Evolutionary conservation across 495 filamentous ascomycete species (phyloP), one percentile per base, ranked within the genome.

Genomic region (Lindgomyces ingoldianus): DNA sequence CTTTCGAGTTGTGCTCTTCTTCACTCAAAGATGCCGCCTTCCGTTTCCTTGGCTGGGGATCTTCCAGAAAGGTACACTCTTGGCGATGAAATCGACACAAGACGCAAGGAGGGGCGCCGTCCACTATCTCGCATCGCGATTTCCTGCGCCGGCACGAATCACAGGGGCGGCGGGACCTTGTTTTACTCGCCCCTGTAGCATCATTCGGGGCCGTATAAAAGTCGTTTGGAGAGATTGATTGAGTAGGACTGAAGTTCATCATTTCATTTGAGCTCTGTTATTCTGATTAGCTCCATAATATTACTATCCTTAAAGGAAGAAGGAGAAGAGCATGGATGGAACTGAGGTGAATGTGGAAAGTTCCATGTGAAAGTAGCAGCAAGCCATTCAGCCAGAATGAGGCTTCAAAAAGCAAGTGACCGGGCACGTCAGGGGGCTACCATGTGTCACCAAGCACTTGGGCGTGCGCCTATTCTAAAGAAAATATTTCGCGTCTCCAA

Each of bases 71-170:
- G 4, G 67, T 74, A 53, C 72, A 74, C 25, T 65, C 62, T 33
- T 72, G 70, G 16, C 53, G 50, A 48, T 74, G 72, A 50, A 74
- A 74, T 1, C 59, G 49, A 41, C 72, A 74, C 18, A 74, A 48
- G 4, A 74, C 72, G 50, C 72, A 74, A 19, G 64, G 55, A 0
- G 48, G 21, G 27, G 42, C 57, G 24, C 62, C 67, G 19, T 65
- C 70, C 4, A 64, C 55, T 2, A 71, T 56, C 29, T 72, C 72
- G 42, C 72, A 74, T 48, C 69, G n/a, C 33, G 69, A 72, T 45
- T 72, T 72, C 6, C 69, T 56, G 6, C 64, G 64, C 19, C 69
- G 50, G 41, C 69, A 72, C 1, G 61, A 54, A 33, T 72, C 69
- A 45, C 69, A 72, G 2, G 69, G 69, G 18, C 69, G 65, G 14